Conservation (phyloP, 148 eudicot species). For the Rhododendron simsii region DNA sequence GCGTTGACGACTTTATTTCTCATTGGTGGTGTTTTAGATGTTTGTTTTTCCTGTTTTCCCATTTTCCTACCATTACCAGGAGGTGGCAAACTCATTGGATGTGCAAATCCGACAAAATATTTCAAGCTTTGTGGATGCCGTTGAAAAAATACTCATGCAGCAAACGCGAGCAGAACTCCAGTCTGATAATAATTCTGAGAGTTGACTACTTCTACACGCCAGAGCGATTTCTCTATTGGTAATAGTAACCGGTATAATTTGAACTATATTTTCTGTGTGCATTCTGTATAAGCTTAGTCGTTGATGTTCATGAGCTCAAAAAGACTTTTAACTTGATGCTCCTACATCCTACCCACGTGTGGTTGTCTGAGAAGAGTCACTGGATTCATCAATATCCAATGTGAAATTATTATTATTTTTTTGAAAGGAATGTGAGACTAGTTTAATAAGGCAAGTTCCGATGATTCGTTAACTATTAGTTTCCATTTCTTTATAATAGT, state of each 20-base stretch:
- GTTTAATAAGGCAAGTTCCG: too few relatives aligned
- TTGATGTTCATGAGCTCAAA: neutral
- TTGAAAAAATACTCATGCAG: slow-evolving; percentile 72
- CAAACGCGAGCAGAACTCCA: slow-evolving; percentile 46
- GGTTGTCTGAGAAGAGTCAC: too few relatives aligned
- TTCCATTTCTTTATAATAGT: too few relatives aligned
- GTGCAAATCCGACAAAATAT: slow-evolving; percentile 36
- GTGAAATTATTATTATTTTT: too few relatives aligned
- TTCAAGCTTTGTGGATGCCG: slow-evolving; percentile 58
- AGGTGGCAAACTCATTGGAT: slow-evolving; percentile 67
- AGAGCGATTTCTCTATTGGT: neutral
- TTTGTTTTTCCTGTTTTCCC: too few relatives aligned
- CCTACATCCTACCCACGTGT: too few relatives aligned
- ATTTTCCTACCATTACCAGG: slow-evolving; percentile 31
- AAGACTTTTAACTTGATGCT: too few relatives aligned
- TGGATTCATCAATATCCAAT: too few relatives aligned
- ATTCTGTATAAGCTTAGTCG: neutral
- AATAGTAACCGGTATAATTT: neutral
- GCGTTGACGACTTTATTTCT: too few relatives aligned
- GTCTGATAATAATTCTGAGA: neutral
- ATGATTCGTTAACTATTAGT: too few relatives aligned
- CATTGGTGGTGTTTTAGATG: too few relatives aligned
- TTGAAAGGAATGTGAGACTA: too few relatives aligned
- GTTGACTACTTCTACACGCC: neutral
- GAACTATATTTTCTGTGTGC: neutral